Conservation (phyloP, 1,139 yeast species). For the Sugiyamaella castrensis region DNA sequence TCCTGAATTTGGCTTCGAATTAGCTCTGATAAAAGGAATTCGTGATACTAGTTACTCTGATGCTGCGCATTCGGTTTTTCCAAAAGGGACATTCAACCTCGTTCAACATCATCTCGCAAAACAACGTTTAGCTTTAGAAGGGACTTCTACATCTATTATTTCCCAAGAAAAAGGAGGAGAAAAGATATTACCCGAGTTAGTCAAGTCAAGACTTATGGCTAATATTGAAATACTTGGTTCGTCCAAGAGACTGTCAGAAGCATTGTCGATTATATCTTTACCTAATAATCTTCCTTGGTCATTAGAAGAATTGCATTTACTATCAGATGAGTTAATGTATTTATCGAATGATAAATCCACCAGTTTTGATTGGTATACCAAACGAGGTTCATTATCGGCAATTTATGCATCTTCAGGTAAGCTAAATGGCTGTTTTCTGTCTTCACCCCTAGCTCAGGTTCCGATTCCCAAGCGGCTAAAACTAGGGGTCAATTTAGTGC, state of each 20-base stretch:
- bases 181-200: slow-evolving; percentile 35
- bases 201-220: slow-evolving; percentile 59
- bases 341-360: slow-evolving; percentile 79
- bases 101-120: slow-evolving; percentile 61
- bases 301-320: slow-evolving; percentile 63
- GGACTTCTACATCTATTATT: background rate
- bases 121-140: slow-evolving; percentile 36
- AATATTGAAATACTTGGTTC: slow-evolving; percentile 51
- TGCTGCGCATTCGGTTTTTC: slow-evolving; percentile 60
- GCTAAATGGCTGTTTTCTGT: too few relatives aligned
- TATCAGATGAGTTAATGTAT: slow-evolving; percentile 80
- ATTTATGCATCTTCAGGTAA: slow-evolving; percentile 54
- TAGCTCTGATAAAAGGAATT: slow-evolving; percentile 60
- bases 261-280: slow-evolving; percentile 52
- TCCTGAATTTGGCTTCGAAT: slow-evolving; percentile 67
- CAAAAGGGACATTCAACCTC: slow-evolving; percentile 58
- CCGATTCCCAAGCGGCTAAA: too few relatives aligned
- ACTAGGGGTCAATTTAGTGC: too few relatives aligned
- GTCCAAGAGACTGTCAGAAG: slow-evolving; percentile 37
- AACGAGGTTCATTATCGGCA: slow-evolving; percentile 65
- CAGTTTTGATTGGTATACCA: slow-evolving; percentile 92
- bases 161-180: slow-evolving; percentile 7
- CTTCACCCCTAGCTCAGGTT: slow-evolving; percentile 6
- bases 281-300: slow-evolving; percentile 54
- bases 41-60: slow-evolving; percentile 62